Base-by-base conservation (phyloP, 352 stramenopile genomes). In the Phytophthora parvispora region DNA sequence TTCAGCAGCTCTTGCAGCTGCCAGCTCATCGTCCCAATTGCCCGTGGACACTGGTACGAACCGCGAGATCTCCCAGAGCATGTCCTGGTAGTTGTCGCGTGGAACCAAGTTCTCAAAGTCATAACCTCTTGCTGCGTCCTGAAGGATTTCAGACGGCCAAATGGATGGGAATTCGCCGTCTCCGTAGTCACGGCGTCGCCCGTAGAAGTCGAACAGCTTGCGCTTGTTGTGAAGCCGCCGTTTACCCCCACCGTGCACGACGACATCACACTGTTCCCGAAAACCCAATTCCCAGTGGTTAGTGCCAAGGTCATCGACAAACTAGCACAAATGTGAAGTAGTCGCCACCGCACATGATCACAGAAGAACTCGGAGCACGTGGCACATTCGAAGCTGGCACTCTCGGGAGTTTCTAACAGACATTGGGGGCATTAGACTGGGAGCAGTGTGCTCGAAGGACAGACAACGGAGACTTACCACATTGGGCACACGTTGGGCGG, bases 301-400 rank as follows among this genome's bases (percentile, higher is more conserved):
- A 29, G 40, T 49, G 42, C 42, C 8, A 52, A 48, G 10, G 47
- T 10, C 31, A 31, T 22, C 25, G 38, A 16, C 4, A 63, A 24
- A 29, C n/a, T n/a, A n/a, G n/a, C n/a, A n/a, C n/a, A 40, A 16
- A 24, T 6, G 32, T 22, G 8, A 55, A 68, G 43, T 20, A 51
- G 34, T 5, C 43, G 34, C 22, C 43, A 34, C 54, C 72, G 24
- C 50, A 91, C 83, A 57, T 84, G 61, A 43, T 84, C 73, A 49
- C 95, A 99, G 65, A 97, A 99, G 74, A 91, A 98, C 69, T 99
- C 95, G 42, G 79, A 72, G 66, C 94, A 99, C 2, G 86, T 90
- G 13, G 75, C 77, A 67, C 96, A 99, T 66, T 99, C 95, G 32
- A 97, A 73, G 52, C 78, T 79, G 12, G 84, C 88, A 54, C 74